A percentile compares a stretch with the other conserved stretches of the same genome.
These are phyloP conservation scores for Ophiostoma pallidulum DNA, from an alignment of 2,329 filamentous ascomycete genomes.

Conservation along the genomic window DNA sequence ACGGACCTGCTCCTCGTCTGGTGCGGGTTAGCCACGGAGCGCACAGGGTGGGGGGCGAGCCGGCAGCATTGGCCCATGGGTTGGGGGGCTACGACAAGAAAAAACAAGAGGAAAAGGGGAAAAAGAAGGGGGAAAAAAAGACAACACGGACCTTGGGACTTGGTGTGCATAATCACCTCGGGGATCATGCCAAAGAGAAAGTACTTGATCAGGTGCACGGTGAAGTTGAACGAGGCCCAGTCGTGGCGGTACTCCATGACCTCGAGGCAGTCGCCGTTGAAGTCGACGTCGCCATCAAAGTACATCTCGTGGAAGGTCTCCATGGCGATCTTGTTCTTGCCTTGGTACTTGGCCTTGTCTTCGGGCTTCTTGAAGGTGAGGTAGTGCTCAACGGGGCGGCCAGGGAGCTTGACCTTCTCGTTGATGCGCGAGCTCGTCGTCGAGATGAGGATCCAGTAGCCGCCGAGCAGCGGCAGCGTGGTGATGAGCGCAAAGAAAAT, in stretches of 20 bases:
- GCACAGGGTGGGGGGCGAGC: no score
- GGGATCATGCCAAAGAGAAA: constrained; percentile 18
- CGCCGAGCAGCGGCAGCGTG: constrained; percentile 66
- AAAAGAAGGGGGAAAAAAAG: not conserved
- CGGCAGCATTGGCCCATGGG: no score
- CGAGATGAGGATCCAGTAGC: constrained; percentile 75
- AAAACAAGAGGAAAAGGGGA: not conserved
- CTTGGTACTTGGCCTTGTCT: constrained; percentile 58
- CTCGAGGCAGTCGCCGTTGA: constrained; percentile 88
- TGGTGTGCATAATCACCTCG: constrained; percentile 18
- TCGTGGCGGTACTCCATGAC: constrained; percentile 90
- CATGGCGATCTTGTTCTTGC: constrained; percentile 74
- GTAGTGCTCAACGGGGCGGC: constrained; percentile 84
- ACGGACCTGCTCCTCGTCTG: constrained; percentile 94
- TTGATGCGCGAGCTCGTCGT: constrained; percentile 79
- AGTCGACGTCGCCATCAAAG: constrained; percentile 87
- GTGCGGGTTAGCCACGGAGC: not conserved
- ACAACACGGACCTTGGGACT: constrained; percentile 15
- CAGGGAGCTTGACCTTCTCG: constrained; percentile 81
- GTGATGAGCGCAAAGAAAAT: constrained; percentile 78
- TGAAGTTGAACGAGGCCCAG: constrained; percentile 66
- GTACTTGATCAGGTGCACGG: constrained; percentile 16
- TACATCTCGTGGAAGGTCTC: constrained; percentile 98
- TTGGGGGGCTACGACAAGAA: no score
- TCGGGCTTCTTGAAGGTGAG: constrained; percentile 65